Evolutionary conservation across 1,284 basidiomycete genomes (phyloP), one percentile per base, ranked within the genome.

Genomic region (Pseudozyma pruni): DNA sequence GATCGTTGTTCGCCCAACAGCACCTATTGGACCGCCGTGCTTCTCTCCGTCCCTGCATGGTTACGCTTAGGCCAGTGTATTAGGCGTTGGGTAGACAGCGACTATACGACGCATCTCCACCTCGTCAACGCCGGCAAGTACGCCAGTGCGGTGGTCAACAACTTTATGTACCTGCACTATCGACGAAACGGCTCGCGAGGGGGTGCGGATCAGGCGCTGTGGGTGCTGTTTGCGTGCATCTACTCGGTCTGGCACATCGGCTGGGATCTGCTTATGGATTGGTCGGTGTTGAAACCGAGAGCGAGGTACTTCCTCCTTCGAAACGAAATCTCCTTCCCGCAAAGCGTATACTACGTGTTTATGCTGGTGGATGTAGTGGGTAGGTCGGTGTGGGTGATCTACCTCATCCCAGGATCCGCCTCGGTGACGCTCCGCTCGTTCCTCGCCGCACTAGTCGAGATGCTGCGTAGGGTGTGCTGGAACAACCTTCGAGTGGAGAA

Each of bases 401-500:
- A 94, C 77, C 86, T 94, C 38, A 89, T 91, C 4, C 70, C 77
- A 14, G 72, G 83, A 0, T 86, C 86, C 0, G 85, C 87, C 0
- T 85, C 85, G 71, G 83, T 86, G 50, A 85, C 86, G 47, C 51
- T 90, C 22, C 86, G 90, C 19, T 85, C 87, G 0, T 93, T 92
- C 83, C 84, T 92, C 49, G 88, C 85, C 8, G 92, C 86, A 0
- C 75, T 90, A 50, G 79, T 92, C 31, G 94, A 97, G 80, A 88
- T 93, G 84, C 77, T 93, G 2, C 85, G 94, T 31, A 86, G 94
- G 47, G 89, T 88, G 84, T 91, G 91, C 73, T 97, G 94, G 94
- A 96, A 96, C 83, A 92, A 95, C 79, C 90, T 76, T 17, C 71
- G 91, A 64, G 83, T 93, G 59, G 92, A 93, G 81, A 93, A 91